These are phyloP conservation scores for Lachnellula hyalina DNA, from an alignment of 2,329 filamentous ascomycete genomes.

Conservation along the genomic window DNA sequence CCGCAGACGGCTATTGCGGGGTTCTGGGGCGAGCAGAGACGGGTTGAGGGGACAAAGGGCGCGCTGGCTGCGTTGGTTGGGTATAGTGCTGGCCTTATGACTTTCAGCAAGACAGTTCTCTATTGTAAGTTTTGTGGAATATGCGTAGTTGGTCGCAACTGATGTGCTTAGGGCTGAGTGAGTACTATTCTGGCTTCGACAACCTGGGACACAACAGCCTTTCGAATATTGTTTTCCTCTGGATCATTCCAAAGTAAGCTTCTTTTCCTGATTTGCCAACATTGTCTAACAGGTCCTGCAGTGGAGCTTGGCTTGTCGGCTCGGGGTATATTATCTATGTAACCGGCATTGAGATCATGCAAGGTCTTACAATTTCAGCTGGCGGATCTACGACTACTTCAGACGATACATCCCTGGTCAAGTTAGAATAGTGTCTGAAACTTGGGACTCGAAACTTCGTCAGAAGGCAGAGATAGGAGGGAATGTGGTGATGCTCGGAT, in stretches of 20 bases:
- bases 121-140: constrained; percentile 48
- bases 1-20: constrained; percentile 33
- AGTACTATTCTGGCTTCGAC: constrained; percentile 54
- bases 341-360: constrained; percentile 56
- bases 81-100: constrained; percentile 56
- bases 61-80: constrained; percentile 52
- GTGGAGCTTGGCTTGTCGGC: constrained; percentile 59
- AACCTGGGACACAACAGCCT: constrained; percentile 58
- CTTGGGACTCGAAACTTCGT: neutral
- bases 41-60: constrained; percentile 46
- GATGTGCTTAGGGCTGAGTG: constrained; percentile 47
- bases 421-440: constrained; percentile 16
- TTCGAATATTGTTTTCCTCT: constrained; percentile 49
- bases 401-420: constrained; percentile 20
- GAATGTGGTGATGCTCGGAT: neutral
- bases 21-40: constrained; percentile 43
- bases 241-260: constrained; percentile 62
- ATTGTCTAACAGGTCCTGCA: constrained; percentile 30
- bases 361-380: constrained; percentile 46
- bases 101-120: constrained; percentile 61
- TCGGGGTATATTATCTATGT: constrained; percentile 57
- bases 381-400: constrained; percentile 16
- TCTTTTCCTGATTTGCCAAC: neutral
- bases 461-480: neutral
- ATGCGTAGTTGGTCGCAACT: neutral